Base-by-base conservation (phyloP, 306 rosid species). In the Fragaria iinumae region DNA sequence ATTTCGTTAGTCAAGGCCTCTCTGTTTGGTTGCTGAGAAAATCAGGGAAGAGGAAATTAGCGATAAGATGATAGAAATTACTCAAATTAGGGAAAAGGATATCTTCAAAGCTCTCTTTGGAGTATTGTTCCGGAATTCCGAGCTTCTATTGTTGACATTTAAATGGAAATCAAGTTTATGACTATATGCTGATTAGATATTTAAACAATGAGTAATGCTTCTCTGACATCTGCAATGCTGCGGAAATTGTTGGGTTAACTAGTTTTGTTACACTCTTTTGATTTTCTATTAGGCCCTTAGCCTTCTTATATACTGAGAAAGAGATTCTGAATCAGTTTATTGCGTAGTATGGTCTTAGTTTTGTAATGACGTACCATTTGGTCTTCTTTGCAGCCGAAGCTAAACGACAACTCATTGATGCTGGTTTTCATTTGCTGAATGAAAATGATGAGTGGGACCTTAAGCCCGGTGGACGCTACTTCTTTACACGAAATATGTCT, bases 401-500 rank as follows among this genome's bases (percentile, higher is more conserved):
- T 25, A 92, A 95, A 84, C 86, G 88, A 43, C 89, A 92, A 44
- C 79, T 95, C 36, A 53, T 90, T 78, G 95, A 83, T 43, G 92
- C 98, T 48, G 98, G 97, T 72, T 95, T 95, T 77, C 85, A 87
- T 60, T 75, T 92, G 76, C 84, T 95, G 21, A 73, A 85, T 64
- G 98, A 92, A 87, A 88, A 86, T 77, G 90, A 92, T 41, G 93
- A 92, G 66, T 95, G 98, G 98, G 80, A 90, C 74, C 84, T 95
- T n/a, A 86, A 90, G 74, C 98, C 97, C 53, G 96, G 98, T 13
- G 97, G 97, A 53, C 88, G 96, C 79, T 95, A 95, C 84, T 90
- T 92, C 81, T 95, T 95, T 79, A 92, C 97, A 25, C 88, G 98
- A 64, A 92, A 95, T 57, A 90, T 95, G 98, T 92, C 98, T 72